Conservation (phyloP, 192 early-diverging fungal species). For the Coemansia javaensis region DNA sequence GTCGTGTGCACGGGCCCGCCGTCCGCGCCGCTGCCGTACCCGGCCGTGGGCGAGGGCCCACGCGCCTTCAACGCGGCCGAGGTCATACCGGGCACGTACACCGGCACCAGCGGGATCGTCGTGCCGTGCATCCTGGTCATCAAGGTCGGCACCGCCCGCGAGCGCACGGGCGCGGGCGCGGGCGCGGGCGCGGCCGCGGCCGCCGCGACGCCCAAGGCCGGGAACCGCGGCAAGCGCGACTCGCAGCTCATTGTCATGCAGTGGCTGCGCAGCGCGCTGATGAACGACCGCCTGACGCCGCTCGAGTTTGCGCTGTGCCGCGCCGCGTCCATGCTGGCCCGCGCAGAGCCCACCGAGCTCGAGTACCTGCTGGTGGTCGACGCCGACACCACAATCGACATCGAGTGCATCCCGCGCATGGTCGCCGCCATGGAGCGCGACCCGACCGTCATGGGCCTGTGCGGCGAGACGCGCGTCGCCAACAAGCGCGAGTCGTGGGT, state of each 20-base stretch:
- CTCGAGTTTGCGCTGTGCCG: conserved; percentile 87
- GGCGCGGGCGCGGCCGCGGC: no score
- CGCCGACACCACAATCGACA: conserved; percentile 89
- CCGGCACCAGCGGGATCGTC: conserved; percentile 54
- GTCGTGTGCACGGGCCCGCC: conserved; percentile 23
- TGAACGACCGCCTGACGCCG: conserved; percentile 81
- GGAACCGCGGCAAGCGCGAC: conserved; percentile 96
- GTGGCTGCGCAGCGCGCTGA: conserved; percentile 69
- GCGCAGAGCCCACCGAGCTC: conserved; percentile 71
- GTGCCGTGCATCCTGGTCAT: conserved; percentile 67
- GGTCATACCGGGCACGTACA: conserved; percentile 66
- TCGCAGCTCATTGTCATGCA: conserved; percentile 92
- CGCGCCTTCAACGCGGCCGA: conserved; percentile 69
- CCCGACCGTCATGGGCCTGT: conserved; percentile 80
- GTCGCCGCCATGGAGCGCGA: conserved; percentile 82
- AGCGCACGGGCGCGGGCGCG: no score
- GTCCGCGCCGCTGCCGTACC: conserved; percentile 51
- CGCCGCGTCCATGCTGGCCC: conserved; percentile 66
- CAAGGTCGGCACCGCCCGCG: conserved; percentile 67
- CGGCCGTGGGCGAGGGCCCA: conserved; percentile 68
- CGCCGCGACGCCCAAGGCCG: conserved; percentile 60
- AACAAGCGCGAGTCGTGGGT: conserved; percentile 88
- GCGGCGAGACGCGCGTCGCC: conserved; percentile 92
- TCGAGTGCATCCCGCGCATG: conserved; percentile 70
- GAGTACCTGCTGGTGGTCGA: conserved; percentile 80